These are phyloP conservation scores for Puccinia coronata DNA, from an alignment of 1,284 basidiomycete genomes.

Conservation along the genomic window DNA sequence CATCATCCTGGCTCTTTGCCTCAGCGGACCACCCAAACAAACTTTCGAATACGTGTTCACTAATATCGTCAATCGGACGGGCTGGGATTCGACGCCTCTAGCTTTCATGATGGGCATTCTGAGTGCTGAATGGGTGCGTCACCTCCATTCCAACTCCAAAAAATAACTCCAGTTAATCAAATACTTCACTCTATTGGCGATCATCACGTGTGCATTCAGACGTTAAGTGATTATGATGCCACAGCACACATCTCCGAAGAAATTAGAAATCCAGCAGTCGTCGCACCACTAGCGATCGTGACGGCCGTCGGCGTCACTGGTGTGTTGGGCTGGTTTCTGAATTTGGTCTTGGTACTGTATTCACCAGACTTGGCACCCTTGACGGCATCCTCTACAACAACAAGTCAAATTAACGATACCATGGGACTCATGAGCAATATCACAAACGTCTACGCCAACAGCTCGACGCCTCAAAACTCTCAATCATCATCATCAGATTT, in stretches of 20 bases:
- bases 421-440: neutral
- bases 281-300: slow-evolving; percentile 73
- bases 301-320: slow-evolving; percentile 78
- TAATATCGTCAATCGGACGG: slow-evolving; percentile 64
- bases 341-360: slow-evolving; percentile 73
- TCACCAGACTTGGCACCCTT: slow-evolving; percentile 60
- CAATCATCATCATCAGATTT: neutral
- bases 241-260: slow-evolving; percentile 88
- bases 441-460: slow-evolving; percentile 1
- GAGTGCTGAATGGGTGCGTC: slow-evolving; percentile 74
- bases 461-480: neutral
- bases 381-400: slow-evolving; percentile 44
- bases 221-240: slow-evolving; percentile 61
- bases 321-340: slow-evolving; percentile 77
- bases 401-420: neutral
- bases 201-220: no score
- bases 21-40: slow-evolving; percentile 80
- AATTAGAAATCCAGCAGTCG: slow-evolving; percentile 80
- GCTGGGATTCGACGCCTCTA: slow-evolving; percentile 72
- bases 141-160: neutral
- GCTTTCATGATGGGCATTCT: slow-evolving; percentile 84
- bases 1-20: slow-evolving; percentile 80
- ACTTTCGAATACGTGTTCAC: slow-evolving; percentile 71
- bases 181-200: no score
- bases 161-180: no score